Evolutionary conservation across 2,329 filamentous ascomycete species (phyloP).

Genomic region (Nemania diffusa): DNA sequence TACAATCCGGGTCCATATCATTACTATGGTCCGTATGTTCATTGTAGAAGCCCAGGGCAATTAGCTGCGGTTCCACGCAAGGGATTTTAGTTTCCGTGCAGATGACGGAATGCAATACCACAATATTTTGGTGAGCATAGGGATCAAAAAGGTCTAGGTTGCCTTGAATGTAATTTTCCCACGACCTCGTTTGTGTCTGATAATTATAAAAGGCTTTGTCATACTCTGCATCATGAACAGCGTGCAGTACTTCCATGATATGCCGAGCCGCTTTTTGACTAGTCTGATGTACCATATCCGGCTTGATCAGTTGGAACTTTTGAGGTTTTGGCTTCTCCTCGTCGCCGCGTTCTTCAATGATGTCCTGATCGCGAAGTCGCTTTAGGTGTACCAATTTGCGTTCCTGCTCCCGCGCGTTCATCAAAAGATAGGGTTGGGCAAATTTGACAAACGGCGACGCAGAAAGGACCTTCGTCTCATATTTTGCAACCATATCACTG

Average conservation of each 20-base stretch:
- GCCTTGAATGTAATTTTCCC: constrained; percentile 93
- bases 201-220: constrained; percentile 95
- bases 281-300: constrained; percentile 92
- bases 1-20: constrained; percentile 84
- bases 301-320: constrained; percentile 89
- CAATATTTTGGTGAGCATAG: constrained; percentile 94
- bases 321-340: constrained; percentile 72
- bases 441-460: constrained; percentile 97
- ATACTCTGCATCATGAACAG: constrained; percentile 95
- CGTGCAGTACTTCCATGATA: constrained; percentile 92
- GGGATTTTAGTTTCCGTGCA: constrained; percentile 94
- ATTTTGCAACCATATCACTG: constrained; percentile 92
- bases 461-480: constrained; percentile 91
- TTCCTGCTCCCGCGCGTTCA: constrained; percentile 92
- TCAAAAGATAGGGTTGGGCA: constrained; percentile 90
- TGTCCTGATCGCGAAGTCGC: constrained; percentile 80
- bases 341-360: constrained; percentile 64
- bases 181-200: constrained; percentile 91
- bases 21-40: constrained; percentile 76
- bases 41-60: constrained; percentile 92
- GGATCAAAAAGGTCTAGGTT: constrained; percentile 93
- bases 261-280: constrained; percentile 83
- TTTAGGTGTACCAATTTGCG: constrained; percentile 83
- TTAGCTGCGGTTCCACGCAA: constrained; percentile 88
- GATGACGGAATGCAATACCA: constrained; percentile 91